phyloP scores from a whole-genome alignment of 441 rosid species.

The Flueggea neowawraea region DNA sequence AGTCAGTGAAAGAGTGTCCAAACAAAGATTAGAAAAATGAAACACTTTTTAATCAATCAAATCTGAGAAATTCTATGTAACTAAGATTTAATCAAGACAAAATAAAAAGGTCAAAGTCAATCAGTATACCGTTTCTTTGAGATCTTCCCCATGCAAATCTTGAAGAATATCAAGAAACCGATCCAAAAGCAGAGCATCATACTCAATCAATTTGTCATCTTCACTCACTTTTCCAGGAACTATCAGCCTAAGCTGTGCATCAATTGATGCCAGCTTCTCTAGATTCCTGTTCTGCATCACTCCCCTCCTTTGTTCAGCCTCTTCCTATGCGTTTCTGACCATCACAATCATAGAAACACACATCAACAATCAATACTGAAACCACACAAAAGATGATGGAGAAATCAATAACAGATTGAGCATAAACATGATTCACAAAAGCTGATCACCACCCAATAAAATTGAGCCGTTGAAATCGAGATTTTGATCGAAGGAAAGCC shows the following conservation, averaged over 20 bases:
- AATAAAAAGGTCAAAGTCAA: not conserved
- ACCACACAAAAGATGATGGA: not conserved
- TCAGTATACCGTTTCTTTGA: constrained; percentile 64
- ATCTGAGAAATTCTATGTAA: no score
- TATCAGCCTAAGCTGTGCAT: constrained; percentile 82
- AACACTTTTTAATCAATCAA: no score
- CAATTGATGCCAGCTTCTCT: constrained; percentile 95
- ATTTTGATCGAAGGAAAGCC: constrained; percentile 1
- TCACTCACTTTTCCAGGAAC: constrained; percentile 89
- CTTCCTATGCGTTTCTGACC: constrained; percentile 10
- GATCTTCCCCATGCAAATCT: constrained; percentile 93
- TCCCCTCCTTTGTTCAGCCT: not conserved
- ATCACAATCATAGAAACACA: constrained; percentile 5
- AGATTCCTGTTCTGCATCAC: constrained; percentile 60
- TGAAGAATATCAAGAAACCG: constrained; percentile 94
- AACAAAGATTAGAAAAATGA: no score
- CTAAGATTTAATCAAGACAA: not conserved
- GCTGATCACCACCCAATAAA: constrained; percentile 13
- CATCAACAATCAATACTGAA: not conserved
- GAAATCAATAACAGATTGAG: not conserved
- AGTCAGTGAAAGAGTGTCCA: no score
- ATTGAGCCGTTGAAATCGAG: constrained; percentile 8
- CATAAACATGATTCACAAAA: constrained; percentile 7
- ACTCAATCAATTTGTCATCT: constrained; percentile 94
- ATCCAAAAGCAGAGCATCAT: constrained; percentile 90